A percentile compares a stretch with the other conserved stretches of the same genome.
Evolutionary conservation across 108 stramenopile species (phyloP).

Genomic region (Aureococcus anophagefferens): DNA sequence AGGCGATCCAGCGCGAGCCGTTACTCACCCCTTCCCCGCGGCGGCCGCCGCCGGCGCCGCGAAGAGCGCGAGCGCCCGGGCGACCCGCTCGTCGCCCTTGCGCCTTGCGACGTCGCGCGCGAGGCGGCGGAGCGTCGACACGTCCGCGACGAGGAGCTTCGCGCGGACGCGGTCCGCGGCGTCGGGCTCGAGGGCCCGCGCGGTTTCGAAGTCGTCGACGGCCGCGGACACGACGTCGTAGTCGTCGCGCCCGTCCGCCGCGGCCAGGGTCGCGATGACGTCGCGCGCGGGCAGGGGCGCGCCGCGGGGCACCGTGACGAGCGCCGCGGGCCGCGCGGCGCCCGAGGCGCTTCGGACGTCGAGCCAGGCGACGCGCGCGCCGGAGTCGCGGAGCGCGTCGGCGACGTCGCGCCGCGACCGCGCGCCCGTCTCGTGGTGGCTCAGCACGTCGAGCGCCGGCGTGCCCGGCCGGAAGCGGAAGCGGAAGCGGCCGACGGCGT

Average conservation of each 20-base stretch:
- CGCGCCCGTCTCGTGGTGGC: conserved; percentile 40
- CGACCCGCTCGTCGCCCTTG: no score
- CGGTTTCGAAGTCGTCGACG: conserved; percentile 46
- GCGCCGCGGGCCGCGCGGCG: conserved; percentile 67
- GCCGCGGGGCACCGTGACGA: conserved; percentile 34
- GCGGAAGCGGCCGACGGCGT: conserved; percentile 53
- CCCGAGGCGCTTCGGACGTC: conserved; percentile 42
- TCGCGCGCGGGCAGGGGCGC: conserved; percentile 34
- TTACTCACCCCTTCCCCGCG: no score
- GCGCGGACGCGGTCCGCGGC: conserved; percentile 50
- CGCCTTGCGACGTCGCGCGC: no score
- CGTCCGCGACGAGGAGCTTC: conserved; percentile 37
- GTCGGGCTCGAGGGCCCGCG: conserved; percentile 41
- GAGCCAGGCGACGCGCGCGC: conserved; percentile 43
- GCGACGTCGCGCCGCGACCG: conserved; percentile 41
- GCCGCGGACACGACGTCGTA: conserved; percentile 26
- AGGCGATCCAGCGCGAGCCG: no score
- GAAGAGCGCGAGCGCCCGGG: no score
- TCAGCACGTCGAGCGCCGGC: conserved; percentile 41
- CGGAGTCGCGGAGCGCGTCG: conserved; percentile 48
- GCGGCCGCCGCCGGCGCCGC: no score
- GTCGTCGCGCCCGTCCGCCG: conserved; percentile 29
- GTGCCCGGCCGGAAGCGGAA: conserved; percentile 48
- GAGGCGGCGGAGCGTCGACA: no score
- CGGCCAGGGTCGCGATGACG: conserved; percentile 24